Evolutionary conservation across 192 early-diverging fungal species (phyloP), one percentile per base, ranked within the genome.

Genomic region (Neocallimastix lanati): DNA sequence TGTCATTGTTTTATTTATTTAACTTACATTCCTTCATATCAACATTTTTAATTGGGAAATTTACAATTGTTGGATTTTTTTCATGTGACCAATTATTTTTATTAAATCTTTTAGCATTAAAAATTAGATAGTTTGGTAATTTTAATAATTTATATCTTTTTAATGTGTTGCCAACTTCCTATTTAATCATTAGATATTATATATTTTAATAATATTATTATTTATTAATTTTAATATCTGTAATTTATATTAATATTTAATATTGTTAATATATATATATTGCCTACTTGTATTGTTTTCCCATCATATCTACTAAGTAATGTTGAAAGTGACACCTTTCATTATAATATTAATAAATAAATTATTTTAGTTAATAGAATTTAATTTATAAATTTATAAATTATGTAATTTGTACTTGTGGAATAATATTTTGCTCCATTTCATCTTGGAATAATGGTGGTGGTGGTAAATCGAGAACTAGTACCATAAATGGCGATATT

Each of bases 1-100:
- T 2, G 29, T 28, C 11, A 77, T 77, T 28, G 11, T 77, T 6
- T 6, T 11, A 14, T 16, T 33, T 12, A 13, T 35, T 13, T 12
- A 79, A 79, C 78, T 82, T 89, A 94, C 93, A 92, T 29, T 94
- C 91, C 15, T 89, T 82, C 92, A 99, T 92, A 78, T 94, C 91
- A 12, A 96, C 82, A 79, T 92, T 92, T 77, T 91, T 93, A 76
- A 97, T 92, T 2, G 96, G 93, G 79, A 94, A 99, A 79, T 95
- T 97, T 7, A 99, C 95, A 81, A 99, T 96, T 0, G 97, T 99
- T 0, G 94, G 94, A 82, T 99, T 99, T 85, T 97, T 97, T 82
- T 99, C 97, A 28, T 84, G 82, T 1, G 88, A 84, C 85, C 93
- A 94, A 76, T 90, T 93, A 84, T 93, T 93, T 80, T 94, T 96